phyloP scores from a whole-genome alignment of 164 flowering plant species.

The Liriodendron chinense region DNA sequence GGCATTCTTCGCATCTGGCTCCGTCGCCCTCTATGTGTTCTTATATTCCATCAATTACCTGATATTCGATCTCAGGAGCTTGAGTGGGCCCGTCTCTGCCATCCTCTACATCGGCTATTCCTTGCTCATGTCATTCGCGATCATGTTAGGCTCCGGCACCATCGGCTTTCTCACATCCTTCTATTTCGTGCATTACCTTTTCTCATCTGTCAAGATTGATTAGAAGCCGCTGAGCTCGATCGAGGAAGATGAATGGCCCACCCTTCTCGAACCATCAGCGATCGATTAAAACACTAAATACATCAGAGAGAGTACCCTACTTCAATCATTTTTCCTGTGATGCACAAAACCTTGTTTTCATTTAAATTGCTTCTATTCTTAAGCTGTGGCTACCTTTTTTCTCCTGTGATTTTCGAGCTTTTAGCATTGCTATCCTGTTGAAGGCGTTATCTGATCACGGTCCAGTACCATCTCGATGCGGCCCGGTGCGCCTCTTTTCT shows the following conservation, averaged over 20 bases:
- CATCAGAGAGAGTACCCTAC: too few relatives aligned
- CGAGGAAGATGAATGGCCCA: not conserved
- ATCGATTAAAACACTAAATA: not conserved
- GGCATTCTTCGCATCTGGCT: conserved; percentile 41
- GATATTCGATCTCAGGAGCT: conserved; percentile 31
- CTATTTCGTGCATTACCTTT: conserved; percentile 42
- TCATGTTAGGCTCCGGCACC: conserved; percentile 40
- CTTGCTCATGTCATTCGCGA: conserved; percentile 32
- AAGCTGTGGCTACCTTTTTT: not conserved
- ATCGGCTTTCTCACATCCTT: conserved; percentile 35
- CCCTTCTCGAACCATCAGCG: not conserved
- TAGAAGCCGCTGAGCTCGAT: conserved; percentile 2
- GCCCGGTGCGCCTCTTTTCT: not conserved
- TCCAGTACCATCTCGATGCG: not conserved
- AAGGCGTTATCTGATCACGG: not conserved
- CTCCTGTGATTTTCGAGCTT: too few relatives aligned
- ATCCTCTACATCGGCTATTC: conserved; percentile 37
- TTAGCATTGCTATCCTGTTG: not conserved
- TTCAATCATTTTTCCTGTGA: not conserved
- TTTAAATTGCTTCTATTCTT: not conserved
- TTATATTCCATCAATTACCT: conserved; percentile 37
- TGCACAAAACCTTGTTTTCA: not conserved
- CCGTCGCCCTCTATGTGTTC: conserved; percentile 36
- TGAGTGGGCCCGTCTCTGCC: conserved; percentile 41
- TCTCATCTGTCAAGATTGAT: conserved; percentile 38